Conservation (phyloP, 1,284 basidiomycete genomes). For the Cutaneotrichosporon curvatum region DNA sequence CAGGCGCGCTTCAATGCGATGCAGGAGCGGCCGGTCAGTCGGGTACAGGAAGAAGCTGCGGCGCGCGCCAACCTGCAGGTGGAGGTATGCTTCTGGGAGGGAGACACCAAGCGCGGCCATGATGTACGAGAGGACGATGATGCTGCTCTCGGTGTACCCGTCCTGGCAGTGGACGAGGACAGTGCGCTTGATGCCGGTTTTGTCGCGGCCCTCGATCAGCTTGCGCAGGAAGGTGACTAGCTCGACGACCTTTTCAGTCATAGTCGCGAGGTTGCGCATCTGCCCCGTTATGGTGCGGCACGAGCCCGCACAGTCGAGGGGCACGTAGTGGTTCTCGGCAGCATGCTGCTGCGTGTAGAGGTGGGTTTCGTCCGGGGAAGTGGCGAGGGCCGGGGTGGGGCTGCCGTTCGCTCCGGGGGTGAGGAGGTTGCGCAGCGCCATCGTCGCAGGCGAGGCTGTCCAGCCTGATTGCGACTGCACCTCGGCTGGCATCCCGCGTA, state of each 20-base stretch:
- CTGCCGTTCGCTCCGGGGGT: conserved; percentile 15
- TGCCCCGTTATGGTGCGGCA: conserved; percentile 40
- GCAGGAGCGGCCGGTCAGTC: conserved; percentile 67
- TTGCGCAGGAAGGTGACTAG: conserved; percentile 41
- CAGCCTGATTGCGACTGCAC: conserved; percentile 19
- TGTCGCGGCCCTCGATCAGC: conserved; percentile 36
- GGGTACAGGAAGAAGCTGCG: conserved; percentile 87
- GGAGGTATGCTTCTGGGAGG: conserved; percentile 78
- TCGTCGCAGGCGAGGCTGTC: conserved; percentile 37
- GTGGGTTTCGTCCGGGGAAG: conserved; percentile 16
- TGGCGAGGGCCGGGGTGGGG: conserved; percentile 4
- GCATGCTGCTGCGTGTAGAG: conserved; percentile 16
- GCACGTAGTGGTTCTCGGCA: conserved; percentile 32
- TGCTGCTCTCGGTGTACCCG: conserved; percentile 72
- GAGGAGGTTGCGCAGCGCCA: conserved; percentile 41
- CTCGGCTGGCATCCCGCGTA: conserved; percentile 13
- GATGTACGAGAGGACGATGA: conserved; percentile 77
- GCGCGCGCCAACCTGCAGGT: conserved; percentile 54
- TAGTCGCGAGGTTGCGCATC: conserved; percentile 30
- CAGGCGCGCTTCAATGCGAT: conserved; percentile 62
- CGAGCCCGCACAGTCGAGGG: conserved; percentile 39
- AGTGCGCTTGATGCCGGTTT: conserved; percentile 26
- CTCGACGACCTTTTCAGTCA: conserved; percentile 41
- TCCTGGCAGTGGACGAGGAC: conserved; percentile 48
- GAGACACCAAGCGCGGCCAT: conserved; percentile 66